Evolutionary conservation across 1,284 basidiomycete genomes (phyloP), one percentile per base, ranked within the genome.

Genomic region (Hymenochaete sp.): DNA sequence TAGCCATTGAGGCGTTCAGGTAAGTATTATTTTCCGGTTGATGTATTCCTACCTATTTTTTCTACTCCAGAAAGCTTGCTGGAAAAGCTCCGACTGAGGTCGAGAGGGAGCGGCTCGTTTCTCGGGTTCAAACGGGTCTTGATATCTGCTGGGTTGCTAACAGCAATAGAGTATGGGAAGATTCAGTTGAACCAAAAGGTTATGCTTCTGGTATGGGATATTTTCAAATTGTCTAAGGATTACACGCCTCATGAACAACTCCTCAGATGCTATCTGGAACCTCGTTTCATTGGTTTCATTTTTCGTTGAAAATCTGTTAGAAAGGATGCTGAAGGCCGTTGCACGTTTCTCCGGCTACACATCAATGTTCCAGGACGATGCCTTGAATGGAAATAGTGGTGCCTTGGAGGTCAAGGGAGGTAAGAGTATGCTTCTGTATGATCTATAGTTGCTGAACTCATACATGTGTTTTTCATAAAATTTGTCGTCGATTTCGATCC

Each of bases 211-310:
- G 80, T 78, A 57, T 44, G 57, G 19, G 21, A 10, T 42, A 22
- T n/a, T 43, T 36, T 27, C 38, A 10, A 10, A 13, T 5, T 3
- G n/a, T 24, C 18, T 16, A 37, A 42, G 11, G 19, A 36, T 16
- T 49, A 33, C 47, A 32, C 13, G 13, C 16, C 22, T 33, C 22
- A 41, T 26, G 22, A 3, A 32, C 33, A 47, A 10, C 46, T n/a
- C 21, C 13, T 35, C 21, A 86, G 82, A 76, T 45, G 74, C 77
- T 27, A 67, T 77, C 22, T 86, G 83, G 83, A 75, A 81, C 50
- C 66, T 87, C 4, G 70, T 78, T 35, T 71, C 70, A 11, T 55
- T 84, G 35, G 72, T 70, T 1, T 62, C 61, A 13, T 87, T 81
- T 80, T 59, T 74, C 38, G 61, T 83, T 21, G 61, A 62, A 25